Percentiles rank a stretch among this genome's conserved stretches.
These are phyloP conservation scores for Ashbya aceris DNA, from an alignment of 1,139 yeast species.

Conservation along the genomic window DNA sequence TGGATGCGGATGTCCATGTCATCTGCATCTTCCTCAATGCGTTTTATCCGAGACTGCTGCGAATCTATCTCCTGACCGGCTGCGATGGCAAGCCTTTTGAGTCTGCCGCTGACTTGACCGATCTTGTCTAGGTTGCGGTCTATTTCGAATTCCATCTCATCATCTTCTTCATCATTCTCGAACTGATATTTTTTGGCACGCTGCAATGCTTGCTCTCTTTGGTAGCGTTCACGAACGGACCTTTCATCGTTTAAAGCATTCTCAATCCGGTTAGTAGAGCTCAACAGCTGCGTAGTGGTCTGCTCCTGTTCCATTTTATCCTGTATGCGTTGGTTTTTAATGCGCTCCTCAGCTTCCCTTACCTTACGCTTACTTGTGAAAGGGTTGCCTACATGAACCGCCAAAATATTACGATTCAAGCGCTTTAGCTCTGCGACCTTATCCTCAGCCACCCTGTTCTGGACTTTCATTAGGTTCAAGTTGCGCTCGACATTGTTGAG, in stretches of 20 bases:
- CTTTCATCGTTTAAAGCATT: constrained; percentile 31
- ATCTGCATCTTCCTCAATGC: constrained; percentile 45
- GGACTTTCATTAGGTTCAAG: constrained; percentile 69
- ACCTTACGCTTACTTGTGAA: constrained; percentile 74
- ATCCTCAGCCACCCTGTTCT: constrained; percentile 73
- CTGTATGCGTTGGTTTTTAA: constrained; percentile 56
- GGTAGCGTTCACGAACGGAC: constrained; percentile 30
- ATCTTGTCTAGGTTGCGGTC: constrained; percentile 46
- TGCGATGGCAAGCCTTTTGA: constrained; percentile 42
- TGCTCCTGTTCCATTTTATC: constrained; percentile 42
- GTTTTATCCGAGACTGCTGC: constrained; percentile 44
- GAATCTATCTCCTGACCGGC: constrained; percentile 45
- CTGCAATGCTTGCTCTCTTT: constrained; percentile 31
- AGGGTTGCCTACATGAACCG: constrained; percentile 77
- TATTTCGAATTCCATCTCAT: constrained; percentile 49
- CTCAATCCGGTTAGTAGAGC: constrained; percentile 43
- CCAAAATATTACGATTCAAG: constrained; percentile 72
- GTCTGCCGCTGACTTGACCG: constrained; percentile 38
- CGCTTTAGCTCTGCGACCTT: constrained; percentile 74
- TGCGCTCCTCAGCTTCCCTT: constrained; percentile 63
- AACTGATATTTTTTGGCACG: constrained; percentile 41
- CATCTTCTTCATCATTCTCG: constrained; percentile 54
- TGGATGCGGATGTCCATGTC: constrained; percentile 45
- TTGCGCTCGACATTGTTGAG: constrained; percentile 72
- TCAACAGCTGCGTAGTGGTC: constrained; percentile 36